Evolutionary conservation across 345 rosid genomes (phyloP).

Genomic region (Luvunga scandens): DNA sequence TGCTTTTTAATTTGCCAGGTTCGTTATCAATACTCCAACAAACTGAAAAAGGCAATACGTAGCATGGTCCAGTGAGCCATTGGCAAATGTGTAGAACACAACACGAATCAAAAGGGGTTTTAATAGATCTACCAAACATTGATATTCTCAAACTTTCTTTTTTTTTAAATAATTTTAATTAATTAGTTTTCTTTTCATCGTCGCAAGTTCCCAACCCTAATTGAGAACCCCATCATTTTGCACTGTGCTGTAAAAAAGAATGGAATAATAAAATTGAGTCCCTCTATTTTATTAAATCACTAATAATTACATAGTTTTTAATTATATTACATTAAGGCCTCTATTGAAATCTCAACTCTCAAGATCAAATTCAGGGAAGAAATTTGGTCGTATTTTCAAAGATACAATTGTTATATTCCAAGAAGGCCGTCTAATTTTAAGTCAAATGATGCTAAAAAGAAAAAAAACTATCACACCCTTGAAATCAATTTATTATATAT

Average conservation of each 20-base stretch:
- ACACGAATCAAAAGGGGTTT: not conserved
- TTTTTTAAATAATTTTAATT: not conserved
- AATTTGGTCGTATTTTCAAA: too few relatives aligned
- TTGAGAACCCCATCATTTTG: slow-evolving; percentile 21
- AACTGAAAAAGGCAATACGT: not conserved
- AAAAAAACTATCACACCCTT: too few relatives aligned
- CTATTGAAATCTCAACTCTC: not conserved
- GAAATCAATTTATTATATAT: too few relatives aligned
- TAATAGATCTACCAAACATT: not conserved
- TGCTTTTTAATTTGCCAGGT: not conserved
- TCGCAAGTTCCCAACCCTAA: slow-evolving; percentile 20
- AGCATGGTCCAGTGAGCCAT: not conserved
- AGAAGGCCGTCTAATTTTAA: too few relatives aligned
- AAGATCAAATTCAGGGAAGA: too few relatives aligned
- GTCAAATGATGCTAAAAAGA: too few relatives aligned
- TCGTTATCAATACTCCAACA: not conserved
- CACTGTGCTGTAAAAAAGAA: not conserved
- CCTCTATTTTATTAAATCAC: not conserved
- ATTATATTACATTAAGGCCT: not conserved
- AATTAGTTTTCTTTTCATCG: not conserved
- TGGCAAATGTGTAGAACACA: slow-evolving; percentile 1
- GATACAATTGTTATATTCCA: too few relatives aligned
- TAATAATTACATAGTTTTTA: not conserved
- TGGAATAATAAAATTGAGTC: not conserved
- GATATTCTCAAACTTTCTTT: slow-evolving; percentile 3